phyloP scores from a whole-genome alignment of 2,329 filamentous ascomycete species.

The Thelonectria olida region DNA sequence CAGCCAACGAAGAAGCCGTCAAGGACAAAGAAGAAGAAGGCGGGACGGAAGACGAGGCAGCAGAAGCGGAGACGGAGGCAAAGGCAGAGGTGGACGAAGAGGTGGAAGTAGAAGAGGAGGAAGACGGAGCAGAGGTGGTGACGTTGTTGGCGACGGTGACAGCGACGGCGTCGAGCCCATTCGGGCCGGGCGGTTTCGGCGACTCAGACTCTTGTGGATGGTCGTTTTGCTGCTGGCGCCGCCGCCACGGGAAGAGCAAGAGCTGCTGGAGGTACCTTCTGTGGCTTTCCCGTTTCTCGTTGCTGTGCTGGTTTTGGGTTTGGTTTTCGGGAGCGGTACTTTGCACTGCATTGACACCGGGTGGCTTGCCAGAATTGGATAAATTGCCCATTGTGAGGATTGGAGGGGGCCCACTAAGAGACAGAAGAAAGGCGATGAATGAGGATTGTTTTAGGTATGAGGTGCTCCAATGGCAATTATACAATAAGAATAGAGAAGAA shows the following conservation, averaged over 20 bases:
- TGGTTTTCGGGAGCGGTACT: slow-evolving; percentile 5
- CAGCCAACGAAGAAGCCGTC: slow-evolving; percentile 11
- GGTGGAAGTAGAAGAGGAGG: slow-evolving; percentile 1
- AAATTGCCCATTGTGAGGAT: slow-evolving; percentile 15
- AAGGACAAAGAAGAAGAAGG: slow-evolving; percentile 14
- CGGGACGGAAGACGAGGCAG: slow-evolving; percentile 22
- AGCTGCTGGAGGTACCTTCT: slow-evolving; percentile 19
- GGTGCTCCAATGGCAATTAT: slow-evolving; percentile 9
- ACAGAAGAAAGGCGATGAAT: slow-evolving; percentile 2
- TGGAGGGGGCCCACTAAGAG: slow-evolving; percentile 19
- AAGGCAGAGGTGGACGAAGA: slow-evolving; percentile 13
- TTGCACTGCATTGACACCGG: slow-evolving; percentile 33
- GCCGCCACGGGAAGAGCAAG: slow-evolving; percentile 22
- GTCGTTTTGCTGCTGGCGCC: slow-evolving; percentile 20
- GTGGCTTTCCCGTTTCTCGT: slow-evolving; percentile 7
- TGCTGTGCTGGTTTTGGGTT: slow-evolving; percentile 16
- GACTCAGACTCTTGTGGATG: slow-evolving; percentile 26
- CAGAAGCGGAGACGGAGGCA: slow-evolving; percentile 14
- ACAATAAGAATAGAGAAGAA: neutral
- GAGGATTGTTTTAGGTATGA: neutral
- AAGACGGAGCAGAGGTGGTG: slow-evolving; percentile 32
- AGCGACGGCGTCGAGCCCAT: slow-evolving; percentile 39
- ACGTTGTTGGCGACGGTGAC: slow-evolving; percentile 38
- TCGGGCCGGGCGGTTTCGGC: slow-evolving; percentile 40
- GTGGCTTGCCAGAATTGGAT: slow-evolving; percentile 23